These are phyloP conservation scores for Sclerotinia spermophila DNA, from an alignment of 2,329 filamentous ascomycete genomes.

Conservation along the genomic window DNA sequence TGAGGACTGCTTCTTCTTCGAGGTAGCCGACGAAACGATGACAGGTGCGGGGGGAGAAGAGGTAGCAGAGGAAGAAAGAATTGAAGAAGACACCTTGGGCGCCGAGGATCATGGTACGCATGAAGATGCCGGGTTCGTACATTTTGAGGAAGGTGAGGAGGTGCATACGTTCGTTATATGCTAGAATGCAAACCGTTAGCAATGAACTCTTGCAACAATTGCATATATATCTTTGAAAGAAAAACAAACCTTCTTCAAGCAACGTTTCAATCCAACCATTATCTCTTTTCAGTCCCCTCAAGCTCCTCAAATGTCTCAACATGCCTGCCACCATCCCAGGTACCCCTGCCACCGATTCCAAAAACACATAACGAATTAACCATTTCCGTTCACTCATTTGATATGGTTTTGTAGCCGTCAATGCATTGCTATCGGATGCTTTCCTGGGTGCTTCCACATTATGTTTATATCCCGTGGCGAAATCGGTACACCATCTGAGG, in stretches of 20 bases:
- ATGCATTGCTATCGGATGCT: conserved; percentile 43
- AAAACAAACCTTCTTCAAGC: conserved; percentile 50
- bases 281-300: conserved; percentile 83
- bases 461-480: conserved; percentile 76
- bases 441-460: conserved; percentile 47
- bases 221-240: conserved; percentile 50
- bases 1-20: conserved; percentile 94
- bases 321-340: conserved; percentile 97
- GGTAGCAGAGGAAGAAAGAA: conserved; percentile 81
- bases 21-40: conserved; percentile 97
- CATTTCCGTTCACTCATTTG: conserved; percentile 81
- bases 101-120: conserved; percentile 86
- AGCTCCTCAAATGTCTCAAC: conserved; percentile 80
- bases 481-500: conserved; percentile 75
- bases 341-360: conserved; percentile 91
- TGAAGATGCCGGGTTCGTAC: conserved; percentile 74
- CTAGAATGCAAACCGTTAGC: conserved; percentile 62
- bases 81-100: conserved; percentile 98
- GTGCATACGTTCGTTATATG: conserved; percentile 92
- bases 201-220: conserved; percentile 62
- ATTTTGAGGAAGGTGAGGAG: conserved; percentile 90
- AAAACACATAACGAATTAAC: conserved; percentile 84
- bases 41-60: conserved; percentile 79
- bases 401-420: conserved; percentile 54
- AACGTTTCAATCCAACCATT: conserved; percentile 96